Percentiles rank a stretch among this genome's conserved stretches.
phyloP scores from a whole-genome alignment of 2,329 filamentous ascomycete genomes.

The Trichoderma simmonsii region DNA sequence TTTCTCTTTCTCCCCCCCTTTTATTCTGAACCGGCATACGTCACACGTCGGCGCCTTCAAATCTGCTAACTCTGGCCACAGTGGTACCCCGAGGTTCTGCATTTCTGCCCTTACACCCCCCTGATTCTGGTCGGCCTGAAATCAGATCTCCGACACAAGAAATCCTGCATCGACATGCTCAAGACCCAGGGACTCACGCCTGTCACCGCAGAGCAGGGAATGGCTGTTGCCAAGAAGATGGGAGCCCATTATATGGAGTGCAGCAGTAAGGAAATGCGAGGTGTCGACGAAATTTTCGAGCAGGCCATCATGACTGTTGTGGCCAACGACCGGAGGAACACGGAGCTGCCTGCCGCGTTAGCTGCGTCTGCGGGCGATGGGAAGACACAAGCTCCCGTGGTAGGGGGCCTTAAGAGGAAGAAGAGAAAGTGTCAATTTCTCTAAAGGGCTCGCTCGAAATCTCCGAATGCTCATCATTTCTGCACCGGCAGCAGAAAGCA shows the following conservation, averaged over 20 bases:
- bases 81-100: constrained; percentile 99
- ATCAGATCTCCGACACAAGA: constrained; percentile 92
- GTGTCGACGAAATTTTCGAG: constrained; percentile 96
- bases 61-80: constrained; percentile 40
- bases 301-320: constrained; percentile 87
- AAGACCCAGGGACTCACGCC: constrained; percentile 96
- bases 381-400: constrained; percentile 40
- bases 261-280: constrained; percentile 94
- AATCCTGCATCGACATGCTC: constrained; percentile 96
- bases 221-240: constrained; percentile 88
- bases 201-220: constrained; percentile 86
- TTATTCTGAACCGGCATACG: background rate
- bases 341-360: constrained; percentile 47
- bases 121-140: constrained; percentile 95
- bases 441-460: constrained; percentile 42
- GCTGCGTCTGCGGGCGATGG: constrained; percentile 38
- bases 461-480: constrained; percentile 7
- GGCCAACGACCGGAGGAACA: constrained; percentile 68
- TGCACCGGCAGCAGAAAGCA: background rate
- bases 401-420: constrained; percentile 66
- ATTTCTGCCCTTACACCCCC: constrained; percentile 97
- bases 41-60: background rate
- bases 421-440: constrained; percentile 80
- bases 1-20: background rate
- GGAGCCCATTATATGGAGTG: constrained; percentile 95